Evolutionary conservation across 1,284 basidiomycete genomes (phyloP), one percentile per base, ranked within the genome.

Genomic region (Ganoderma lucidum): DNA sequence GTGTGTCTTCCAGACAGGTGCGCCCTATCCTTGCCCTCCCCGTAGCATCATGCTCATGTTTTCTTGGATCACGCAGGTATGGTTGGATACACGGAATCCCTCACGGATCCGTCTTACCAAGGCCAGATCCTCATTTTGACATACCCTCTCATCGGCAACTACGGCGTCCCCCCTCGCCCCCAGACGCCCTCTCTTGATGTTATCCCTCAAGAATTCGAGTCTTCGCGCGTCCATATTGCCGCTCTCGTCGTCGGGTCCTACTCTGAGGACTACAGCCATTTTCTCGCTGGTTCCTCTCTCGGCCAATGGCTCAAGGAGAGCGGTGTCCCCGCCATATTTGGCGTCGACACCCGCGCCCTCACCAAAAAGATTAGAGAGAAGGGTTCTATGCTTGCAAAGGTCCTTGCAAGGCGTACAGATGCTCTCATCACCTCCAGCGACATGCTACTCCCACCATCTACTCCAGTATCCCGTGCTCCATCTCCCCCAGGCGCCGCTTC

Each of bases 1-100:
- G 89, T 99, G 97, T 81, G 98, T 99, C 79, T 99, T 99, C 85
- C 97, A 99, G 85, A 99, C 98, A 66, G 97, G 97, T 98, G 79
- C 82, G 62, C 44, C 2, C 62, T 44, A 3, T 62, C 48, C 63
- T 35, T 65, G 60, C 30, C 62, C 51, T 30, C 6, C n/a, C 59
- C 14, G 17, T 3, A 17, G n/a, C 23, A 59, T 55, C 55, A 10
- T 3, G 41, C 56, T 70, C 35, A 71, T 6, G 23, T 53, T 30
- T 28, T 56, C 23, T 67, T 53, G 30, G 59, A 15, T 69, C 48
- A 37, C 58, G 65, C 69, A 98, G 97, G 97, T 69, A 98, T 99
- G 97, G 96, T 99, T 71, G 98, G 98, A 60, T 99, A 99, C 82
- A 97, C 96, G 70, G 98, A 99, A 80, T 99, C 98, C 19, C 86